Evolutionary conservation across 192 early-diverging fungal species (phyloP), one percentile per base, ranked within the genome.

Genomic region (Gaertneriomyces semiglobifer): DNA sequence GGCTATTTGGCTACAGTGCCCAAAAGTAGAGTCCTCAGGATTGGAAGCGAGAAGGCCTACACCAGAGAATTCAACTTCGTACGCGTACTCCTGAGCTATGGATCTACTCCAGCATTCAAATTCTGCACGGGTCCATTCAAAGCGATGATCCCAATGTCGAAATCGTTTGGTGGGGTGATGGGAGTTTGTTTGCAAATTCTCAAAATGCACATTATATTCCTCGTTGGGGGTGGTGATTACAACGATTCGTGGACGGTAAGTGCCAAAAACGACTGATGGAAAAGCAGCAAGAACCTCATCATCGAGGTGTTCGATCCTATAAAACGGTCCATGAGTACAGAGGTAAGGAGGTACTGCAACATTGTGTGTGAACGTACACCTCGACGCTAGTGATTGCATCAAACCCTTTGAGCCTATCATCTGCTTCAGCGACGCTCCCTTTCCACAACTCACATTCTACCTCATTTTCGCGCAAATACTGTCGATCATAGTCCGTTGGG

Each of bases 101-200:
- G 25, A 19, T 47, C 39, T 62, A 48, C 73, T 89, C 93, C 93
- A 98, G 0, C 63, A 42, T 61, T 88, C 60, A 73, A 98, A 98
- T 69, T 94, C 85, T 18, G 65, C 68, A 8, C 93, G 81, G n/a
- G 93, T 94, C 95, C 95, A 98, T 77, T 98, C 95, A 74, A 95
- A 98, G 55, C 86, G 87, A 76, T 98, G 95, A 74, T 98, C 95
- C 44, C 79, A 81, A 68, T 95, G 84, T 41, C 95, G 81, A 53
- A 93, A 84, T 11, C 52, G 68, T 5, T 84, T 70, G 0, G 85
- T 71, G 1, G 76, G 74, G 25, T 33, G 25, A 33, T 33, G 25
- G 8, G 86, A 88, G 43, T 89, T 90, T 71, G 91, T 91, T 33
- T 76, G 75, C 57, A 95, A 84, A 6, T 85, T 66, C 0, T 89